phyloP scores from a whole-genome alignment of 306 rosid genomes.

The Citrullus amarus region DNA sequence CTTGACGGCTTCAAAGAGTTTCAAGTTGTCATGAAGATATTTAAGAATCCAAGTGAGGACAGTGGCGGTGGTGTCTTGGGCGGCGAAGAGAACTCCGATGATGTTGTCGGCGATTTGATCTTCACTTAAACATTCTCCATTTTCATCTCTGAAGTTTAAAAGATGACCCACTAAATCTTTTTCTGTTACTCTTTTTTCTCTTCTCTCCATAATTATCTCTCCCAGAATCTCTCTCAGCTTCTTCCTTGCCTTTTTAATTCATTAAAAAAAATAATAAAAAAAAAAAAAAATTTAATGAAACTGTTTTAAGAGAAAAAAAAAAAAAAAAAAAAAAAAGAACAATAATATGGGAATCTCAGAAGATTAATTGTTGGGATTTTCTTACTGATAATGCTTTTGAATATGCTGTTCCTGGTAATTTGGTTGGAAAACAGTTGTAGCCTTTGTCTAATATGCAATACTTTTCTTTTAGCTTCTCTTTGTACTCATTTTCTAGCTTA shows the following conservation, averaged over 20 bases:
- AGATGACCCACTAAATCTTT: conserved; percentile 55
- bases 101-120: conserved; percentile 85
- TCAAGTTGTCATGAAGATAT: conserved; percentile 68
- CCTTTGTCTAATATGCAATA: conserved; percentile 70
- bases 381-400: conserved; percentile 74
- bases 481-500: conserved; percentile 36
- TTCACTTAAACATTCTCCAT: conserved; percentile 28
- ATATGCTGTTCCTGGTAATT: conserved; percentile 58
- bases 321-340: too few relatives aligned
- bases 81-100: conserved; percentile 84
- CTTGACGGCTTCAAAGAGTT: conserved; percentile 58
- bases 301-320: too few relatives aligned
- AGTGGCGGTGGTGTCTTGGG: conserved; percentile 94
- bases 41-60: conserved; percentile 82
- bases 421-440: conserved; percentile 71
- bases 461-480: conserved; percentile 47
- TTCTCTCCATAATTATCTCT: conserved; percentile 51
- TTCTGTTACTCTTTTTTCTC: conserved; percentile 35
- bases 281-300: neutral
- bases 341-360: neutral
- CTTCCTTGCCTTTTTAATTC: conserved; percentile 41
- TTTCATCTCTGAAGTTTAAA: conserved; percentile 44
- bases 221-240: conserved; percentile 50
- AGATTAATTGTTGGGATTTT: neutral
- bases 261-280: too few relatives aligned